These are phyloP conservation scores for Lichtheimia hyalospora DNA, from an alignment of 371 early-diverging fungal genomes.

Conservation along the genomic window DNA sequence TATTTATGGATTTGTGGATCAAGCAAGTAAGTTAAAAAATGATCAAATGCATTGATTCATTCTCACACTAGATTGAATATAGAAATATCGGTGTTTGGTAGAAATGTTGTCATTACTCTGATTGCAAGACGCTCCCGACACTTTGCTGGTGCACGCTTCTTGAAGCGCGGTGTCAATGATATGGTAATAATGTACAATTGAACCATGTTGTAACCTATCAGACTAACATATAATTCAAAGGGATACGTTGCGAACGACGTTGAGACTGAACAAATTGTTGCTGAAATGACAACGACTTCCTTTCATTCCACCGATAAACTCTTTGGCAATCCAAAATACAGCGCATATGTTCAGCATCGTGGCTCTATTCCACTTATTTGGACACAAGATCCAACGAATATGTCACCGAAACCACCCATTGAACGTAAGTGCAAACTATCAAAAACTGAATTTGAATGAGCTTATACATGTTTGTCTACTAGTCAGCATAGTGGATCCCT, in stretches of 20 bases:
- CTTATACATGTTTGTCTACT: not conserved
- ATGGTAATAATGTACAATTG: constrained; percentile 39
- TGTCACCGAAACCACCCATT: constrained; percentile 96
- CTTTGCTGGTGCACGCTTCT: constrained; percentile 97
- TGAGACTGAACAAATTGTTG: constrained; percentile 98
- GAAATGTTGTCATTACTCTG: constrained; percentile 85
- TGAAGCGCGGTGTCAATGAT: constrained; percentile 95
- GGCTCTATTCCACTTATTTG: constrained; percentile 96
- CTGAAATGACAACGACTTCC: constrained; percentile 86
- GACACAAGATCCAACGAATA: constrained; percentile 90
- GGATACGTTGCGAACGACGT: constrained; percentile 99
- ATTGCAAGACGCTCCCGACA: constrained; percentile 93
- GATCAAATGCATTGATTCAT: not conserved
- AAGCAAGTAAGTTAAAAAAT: constrained; percentile 68
- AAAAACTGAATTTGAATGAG: not conserved
- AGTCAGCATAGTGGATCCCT: constrained; percentile 90
- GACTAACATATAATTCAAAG: constrained; percentile 19
- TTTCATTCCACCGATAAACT: constrained; percentile 60
- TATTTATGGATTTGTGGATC: constrained; percentile 96
- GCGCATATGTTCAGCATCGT: constrained; percentile 94
- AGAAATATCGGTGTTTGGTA: constrained; percentile 80
- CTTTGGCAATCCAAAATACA: constrained; percentile 76
- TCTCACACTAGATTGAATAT: not conserved
- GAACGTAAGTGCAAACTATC: constrained; percentile 51
- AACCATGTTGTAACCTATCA: not conserved